These are phyloP conservation scores for Mortierella sp. DNA, from an alignment of 371 early-diverging fungal species.

Conservation along the genomic window DNA sequence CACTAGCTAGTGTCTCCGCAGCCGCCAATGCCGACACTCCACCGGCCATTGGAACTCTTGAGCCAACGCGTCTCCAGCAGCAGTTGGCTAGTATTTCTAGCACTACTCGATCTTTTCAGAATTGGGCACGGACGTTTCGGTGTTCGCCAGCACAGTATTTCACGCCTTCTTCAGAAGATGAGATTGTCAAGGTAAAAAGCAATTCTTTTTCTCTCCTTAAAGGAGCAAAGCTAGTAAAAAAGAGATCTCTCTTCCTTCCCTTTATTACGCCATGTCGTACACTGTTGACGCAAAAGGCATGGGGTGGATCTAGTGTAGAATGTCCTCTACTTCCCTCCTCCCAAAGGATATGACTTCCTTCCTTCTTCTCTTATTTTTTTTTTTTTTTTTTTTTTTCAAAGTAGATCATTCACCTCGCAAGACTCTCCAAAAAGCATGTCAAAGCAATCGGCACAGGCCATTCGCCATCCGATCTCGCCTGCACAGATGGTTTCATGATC, in stretches of 20 bases:
- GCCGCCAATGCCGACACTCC: too few relatives aligned
- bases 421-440: constrained; percentile 58
- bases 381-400: too few relatives aligned
- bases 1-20: not conserved
- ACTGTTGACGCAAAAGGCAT: not conserved
- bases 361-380: too few relatives aligned
- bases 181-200: constrained; percentile 70
- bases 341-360: not conserved
- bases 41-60: not conserved
- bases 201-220: too few relatives aligned
- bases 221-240: too few relatives aligned
- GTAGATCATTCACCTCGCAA: constrained; percentile 66
- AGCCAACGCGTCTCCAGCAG: not conserved
- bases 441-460: constrained; percentile 83
- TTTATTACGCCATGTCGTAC: not conserved
- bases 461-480: constrained; percentile 86
- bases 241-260: not conserved
- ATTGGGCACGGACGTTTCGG: constrained; percentile 82
- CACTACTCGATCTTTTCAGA: constrained; percentile 58
- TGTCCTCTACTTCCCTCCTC: too few relatives aligned
- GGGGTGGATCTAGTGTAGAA: too few relatives aligned
- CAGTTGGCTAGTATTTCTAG: constrained; percentile 43
- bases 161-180: constrained; percentile 69
- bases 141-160: constrained; percentile 72
- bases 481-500: constrained; percentile 75